Conservation (phyloP, 805 yeast species). For the Candida tibetensis region DNA sequence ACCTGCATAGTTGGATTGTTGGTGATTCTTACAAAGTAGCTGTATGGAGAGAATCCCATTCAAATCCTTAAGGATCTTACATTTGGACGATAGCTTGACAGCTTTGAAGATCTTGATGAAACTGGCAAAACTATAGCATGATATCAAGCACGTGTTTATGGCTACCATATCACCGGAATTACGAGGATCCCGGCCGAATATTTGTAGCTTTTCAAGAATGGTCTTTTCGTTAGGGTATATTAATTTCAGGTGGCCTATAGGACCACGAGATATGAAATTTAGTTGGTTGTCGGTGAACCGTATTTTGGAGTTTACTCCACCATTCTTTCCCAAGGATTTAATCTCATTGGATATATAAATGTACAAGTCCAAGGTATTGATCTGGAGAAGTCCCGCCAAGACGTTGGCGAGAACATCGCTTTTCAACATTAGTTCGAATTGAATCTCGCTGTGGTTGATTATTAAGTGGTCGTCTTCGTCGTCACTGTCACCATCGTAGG, state of each 20-base stretch:
- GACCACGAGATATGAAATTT: constrained; percentile 64
- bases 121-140: constrained; percentile 31
- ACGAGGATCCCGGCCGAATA: constrained; percentile 23
- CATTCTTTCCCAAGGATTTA: constrained; percentile 7
- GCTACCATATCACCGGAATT: constrained; percentile 27
- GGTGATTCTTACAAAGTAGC: constrained; percentile 33
- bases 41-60: constrained; percentile 38
- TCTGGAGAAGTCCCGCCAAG: constrained; percentile 34
- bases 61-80: constrained; percentile 37
- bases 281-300: constrained; percentile 33
- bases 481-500: constrained; percentile 21
- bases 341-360: constrained; percentile 27
- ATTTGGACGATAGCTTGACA: constrained; percentile 37
- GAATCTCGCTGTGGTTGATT: constrained; percentile 29
- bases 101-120: constrained; percentile 34
- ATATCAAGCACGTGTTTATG: constrained; percentile 20
- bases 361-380: constrained; percentile 35
- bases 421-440: constrained; percentile 36
- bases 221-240: constrained; percentile 61
- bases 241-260: constrained; percentile 69
- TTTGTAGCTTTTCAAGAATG: constrained; percentile 58
- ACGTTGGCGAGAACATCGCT: constrained; percentile 37
- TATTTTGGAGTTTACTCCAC: constrained; percentile 2
- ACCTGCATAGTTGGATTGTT: constrained; percentile 30
- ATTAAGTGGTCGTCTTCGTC: constrained; percentile 16